Base-by-base conservation (phyloP, 2,329 filamentous ascomycete species). In the Apiospora malaysiana region DNA sequence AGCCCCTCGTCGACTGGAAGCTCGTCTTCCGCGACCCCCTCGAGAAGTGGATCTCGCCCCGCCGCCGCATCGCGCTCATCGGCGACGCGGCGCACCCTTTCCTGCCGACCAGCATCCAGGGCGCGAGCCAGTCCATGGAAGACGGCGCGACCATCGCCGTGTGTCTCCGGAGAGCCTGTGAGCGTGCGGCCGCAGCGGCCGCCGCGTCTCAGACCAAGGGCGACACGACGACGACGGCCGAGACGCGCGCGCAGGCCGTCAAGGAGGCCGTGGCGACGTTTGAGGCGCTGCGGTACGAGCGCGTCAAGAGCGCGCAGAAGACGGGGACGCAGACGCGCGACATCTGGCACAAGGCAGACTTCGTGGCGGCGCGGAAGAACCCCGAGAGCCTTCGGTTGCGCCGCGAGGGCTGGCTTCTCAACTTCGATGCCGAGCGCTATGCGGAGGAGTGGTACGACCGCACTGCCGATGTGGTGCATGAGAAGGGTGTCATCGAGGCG, bases 311-410 rank as follows among this genome's bases (percentile, higher is more conserved):
- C 40, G 83, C 85, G 18, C 84, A 86, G 78, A 83, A 84, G 73
- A 86, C 82, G 25, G 85, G 85, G 6, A 82, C 84, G 70, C 79
- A 63, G 56, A 84, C 85, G 1, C 79, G 84, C 43, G 83, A 86
- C 73, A 83, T 83, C 76, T 87, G 85, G 85, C 86, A 88, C 77
- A 85, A 84, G 75, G 85, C 85, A 9, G 83, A 86, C 75, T 87
- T 84, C 80, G 79, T 78, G 42, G 81, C 81, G 32, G 83, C 84
- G n/a, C 82, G 81, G 75, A 79, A 82, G 72, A 78, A 85, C 68
- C 84, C 84, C 0, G 79, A 82, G 71, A 81, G 79, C 25, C 80
- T 86, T 73, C 81, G 85, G 69, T 75, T 87, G 68, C 78, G 82
- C 14, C 80, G 84, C 47, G 84, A 87, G 73, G 82, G 81, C 69